Evolutionary conservation across 768 basidiomycete species (phyloP).

Genomic region (Naematelia aurantialba): DNA sequence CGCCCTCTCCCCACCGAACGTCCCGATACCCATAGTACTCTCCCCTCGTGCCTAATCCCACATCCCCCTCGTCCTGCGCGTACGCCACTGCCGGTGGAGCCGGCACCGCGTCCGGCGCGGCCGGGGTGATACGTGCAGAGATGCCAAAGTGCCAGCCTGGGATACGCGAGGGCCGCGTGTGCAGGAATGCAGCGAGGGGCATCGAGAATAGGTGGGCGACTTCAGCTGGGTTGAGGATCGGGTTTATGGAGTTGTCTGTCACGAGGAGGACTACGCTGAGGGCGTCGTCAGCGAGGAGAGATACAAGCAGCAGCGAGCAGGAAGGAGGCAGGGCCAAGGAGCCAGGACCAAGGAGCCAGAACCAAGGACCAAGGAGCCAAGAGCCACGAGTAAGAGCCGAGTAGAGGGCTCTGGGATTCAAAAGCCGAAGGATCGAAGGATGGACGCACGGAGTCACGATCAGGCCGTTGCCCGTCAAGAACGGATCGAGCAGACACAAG

Average conservation of each 20-base stretch:
- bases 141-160: slow-evolving; percentile 37
- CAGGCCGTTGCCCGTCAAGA: slow-evolving; percentile 65
- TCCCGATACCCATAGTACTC: slow-evolving; percentile 55
- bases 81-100: slow-evolving; percentile 47
- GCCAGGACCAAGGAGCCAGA: background rate
- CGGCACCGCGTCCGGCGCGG: slow-evolving; percentile 7
- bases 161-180: slow-evolving; percentile 56
- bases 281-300: background rate
- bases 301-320: background rate
- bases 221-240: slow-evolving; percentile 73
- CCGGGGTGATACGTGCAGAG: slow-evolving; percentile 47
- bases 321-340: background rate
- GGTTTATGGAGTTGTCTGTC: slow-evolving; percentile 75
- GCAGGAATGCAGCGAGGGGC: slow-evolving; percentile 70
- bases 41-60: slow-evolving; percentile 29
- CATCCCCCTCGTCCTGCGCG: slow-evolving; percentile 54
- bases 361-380: background rate
- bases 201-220: slow-evolving; percentile 80
- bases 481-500: slow-evolving; percentile 74
- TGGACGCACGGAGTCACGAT: slow-evolving; percentile 75
- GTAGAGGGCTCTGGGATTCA: too few relatives aligned
- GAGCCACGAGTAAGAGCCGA: background rate
- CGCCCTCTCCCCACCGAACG: slow-evolving; percentile 54
- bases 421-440: background rate
- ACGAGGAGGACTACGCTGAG: slow-evolving; percentile 86